Base-by-base conservation (phyloP, 2,329 filamentous ascomycete genomes). In the Paracorniculantispora psalliotae region DNA sequence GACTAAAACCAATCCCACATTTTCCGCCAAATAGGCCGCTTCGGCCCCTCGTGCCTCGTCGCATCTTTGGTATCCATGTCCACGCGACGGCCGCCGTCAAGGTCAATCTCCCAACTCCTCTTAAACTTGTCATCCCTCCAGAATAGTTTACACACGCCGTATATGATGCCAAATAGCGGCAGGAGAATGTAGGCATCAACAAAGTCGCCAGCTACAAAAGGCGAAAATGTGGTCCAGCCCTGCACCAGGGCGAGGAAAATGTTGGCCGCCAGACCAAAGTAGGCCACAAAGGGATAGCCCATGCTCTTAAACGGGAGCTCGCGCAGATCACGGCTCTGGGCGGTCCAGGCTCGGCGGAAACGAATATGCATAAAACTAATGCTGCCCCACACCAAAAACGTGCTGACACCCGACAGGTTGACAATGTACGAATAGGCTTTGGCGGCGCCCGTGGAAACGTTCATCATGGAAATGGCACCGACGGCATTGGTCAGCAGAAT, bases 391-490 rank as follows among this genome's bases (percentile, higher is more conserved):
- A 89, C 87, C 2, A 90, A 69, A 67, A 90, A 90, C 0, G 87
- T 89, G 39, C 85, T 86, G 2, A 90, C 86, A 4, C 87, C 88
- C 6, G 80, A 84, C 0, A 90, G 75, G 65, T 88, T 89, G 66
- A 90, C 83, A 60, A 91, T 88, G 71, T 89, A 89, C 7, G 70
- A 71, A 68, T 89, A 91, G 0, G 86, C 86, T 61, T 81, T 78
- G 46, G 81, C 79, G 0, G 86, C 86, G 8, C 86, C 86, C 0
- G 86, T 88, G 39, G 81, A 86, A 35, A 88, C 73, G 65, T 90
- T 90, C 83, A 90, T 88, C 81, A 90, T 84, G n/a, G 84, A 83
- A n/a, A 91, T 73, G 4, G 85, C 79, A 10, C 88, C 89, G 58
- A 89, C 87, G 1, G 85, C 73, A 63, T 91, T 91, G 15, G 89